Evolutionary conservation across 2,329 filamentous ascomycete species (phyloP), one percentile per base, ranked within the genome.

Genomic region (Ophiostoma montium): DNA sequence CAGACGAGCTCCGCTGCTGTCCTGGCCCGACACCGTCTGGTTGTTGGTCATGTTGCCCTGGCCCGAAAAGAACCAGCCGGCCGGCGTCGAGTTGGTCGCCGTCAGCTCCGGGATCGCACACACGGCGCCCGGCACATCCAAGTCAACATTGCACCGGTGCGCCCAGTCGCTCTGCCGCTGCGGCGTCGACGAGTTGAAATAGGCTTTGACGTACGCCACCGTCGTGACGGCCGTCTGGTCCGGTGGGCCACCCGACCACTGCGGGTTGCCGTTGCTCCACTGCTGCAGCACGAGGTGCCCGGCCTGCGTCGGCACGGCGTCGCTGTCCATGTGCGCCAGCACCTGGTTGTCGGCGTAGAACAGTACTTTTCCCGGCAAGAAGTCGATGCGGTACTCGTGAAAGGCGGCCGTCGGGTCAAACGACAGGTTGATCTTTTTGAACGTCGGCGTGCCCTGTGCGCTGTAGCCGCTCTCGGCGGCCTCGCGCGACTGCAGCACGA

Each of bases 371-470:
- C 68, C 70, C 0, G 75, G 71, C 15, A 79, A 62, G 66, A 84
- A 88, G 63, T 90, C 85, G 61, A 89, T 82, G 35, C 85, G 81
- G 59, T 88, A 88, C 64, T 89, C 84, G 63, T 89, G 84, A 58
- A 83, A 86, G 36, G 61, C 74, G 0, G 63, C 60, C 0, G 78
- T 76, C 0, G 84, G 82, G 54, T 82, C 68, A 63, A 88, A 89
- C 0, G 74, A 70, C 1, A 89, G 69, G 45, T 75, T 66, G 30
- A 75, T 66, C 35, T 74, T 66, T 49, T 71, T 60, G 62, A 78
- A 86, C 47, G 70, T 75, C 3, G 69, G 67, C 2, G 81, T 83
- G 46, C 66, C 65, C 38, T 69, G 68, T 1, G 82, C 81, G 57
- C 86, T 73, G 61, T 73, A 84, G 23, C 80, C 81, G 5, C 70